Percentiles rank a stretch among this genome's conserved stretches.
Evolutionary conservation across 2,329 filamentous ascomycete genomes (phyloP).

Genomic region (Monosporascus sp.): DNA sequence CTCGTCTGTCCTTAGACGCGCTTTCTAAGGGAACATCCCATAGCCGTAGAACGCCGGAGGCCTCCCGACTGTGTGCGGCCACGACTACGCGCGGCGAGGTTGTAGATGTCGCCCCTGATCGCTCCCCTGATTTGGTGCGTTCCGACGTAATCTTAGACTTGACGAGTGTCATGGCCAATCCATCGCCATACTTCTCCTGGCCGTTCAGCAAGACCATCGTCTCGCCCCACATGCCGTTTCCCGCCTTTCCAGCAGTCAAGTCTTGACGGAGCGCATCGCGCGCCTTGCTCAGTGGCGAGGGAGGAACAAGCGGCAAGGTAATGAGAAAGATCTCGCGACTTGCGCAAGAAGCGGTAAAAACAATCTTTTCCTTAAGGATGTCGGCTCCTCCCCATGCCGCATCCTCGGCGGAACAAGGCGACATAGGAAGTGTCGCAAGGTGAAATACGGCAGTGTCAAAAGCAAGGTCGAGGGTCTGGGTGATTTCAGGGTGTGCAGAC

Average conservation of each 20-base stretch:
- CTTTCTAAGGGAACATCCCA: constrained; percentile 52
- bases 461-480: constrained; percentile 57
- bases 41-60: constrained; percentile 51
- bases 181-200: constrained; percentile 47
- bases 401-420: constrained; percentile 44
- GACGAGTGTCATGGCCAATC: constrained; percentile 50
- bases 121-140: constrained; percentile 34
- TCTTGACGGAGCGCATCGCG: constrained; percentile 46
- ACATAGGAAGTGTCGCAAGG: constrained; percentile 51
- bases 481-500: constrained; percentile 47
- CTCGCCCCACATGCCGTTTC: constrained; percentile 61
- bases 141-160: constrained; percentile 31
- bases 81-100: constrained; percentile 44
- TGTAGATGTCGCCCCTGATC: constrained; percentile 24
- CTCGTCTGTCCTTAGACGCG: constrained; percentile 28
- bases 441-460: constrained; percentile 52
- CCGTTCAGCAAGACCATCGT: constrained; percentile 49
- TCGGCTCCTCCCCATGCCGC: constrained; percentile 41
- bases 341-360: constrained; percentile 56
- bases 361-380: constrained; percentile 51
- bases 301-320: constrained; percentile 56
- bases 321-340: constrained; percentile 53
- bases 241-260: constrained; percentile 49
- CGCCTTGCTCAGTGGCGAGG: constrained; percentile 54
- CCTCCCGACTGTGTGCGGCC: constrained; percentile 55